phyloP scores from a whole-genome alignment of 2,329 filamentous ascomycete species.

The Aphanocladium album region DNA sequence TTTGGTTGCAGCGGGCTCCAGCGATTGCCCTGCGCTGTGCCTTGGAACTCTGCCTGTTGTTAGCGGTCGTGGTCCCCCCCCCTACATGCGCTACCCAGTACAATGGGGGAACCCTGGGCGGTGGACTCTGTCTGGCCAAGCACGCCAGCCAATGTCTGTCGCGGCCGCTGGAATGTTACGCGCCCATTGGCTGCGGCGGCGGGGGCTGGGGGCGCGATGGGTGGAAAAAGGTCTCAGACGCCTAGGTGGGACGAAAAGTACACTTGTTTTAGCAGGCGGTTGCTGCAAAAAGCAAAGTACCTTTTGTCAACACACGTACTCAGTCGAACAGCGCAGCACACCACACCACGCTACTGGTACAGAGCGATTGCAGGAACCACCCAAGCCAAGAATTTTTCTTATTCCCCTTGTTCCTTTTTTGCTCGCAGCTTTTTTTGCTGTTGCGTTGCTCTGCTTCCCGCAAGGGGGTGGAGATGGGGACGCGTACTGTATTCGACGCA shows the following conservation, averaged over 20 bases:
- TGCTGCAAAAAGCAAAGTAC: neutral
- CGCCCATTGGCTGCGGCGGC: constrained; percentile 19
- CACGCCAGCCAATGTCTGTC: constrained; percentile 23
- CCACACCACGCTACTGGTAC: neutral
- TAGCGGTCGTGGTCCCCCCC: neutral
- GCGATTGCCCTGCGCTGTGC: neutral
- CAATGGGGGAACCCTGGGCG: no score
- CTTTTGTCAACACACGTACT: neutral
- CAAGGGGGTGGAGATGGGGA: neutral
- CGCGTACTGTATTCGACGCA: neutral
- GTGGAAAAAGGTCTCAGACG: neutral
- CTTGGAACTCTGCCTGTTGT: neutral
- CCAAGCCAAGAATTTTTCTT: neutral
- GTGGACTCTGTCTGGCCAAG: constrained; percentile 18
- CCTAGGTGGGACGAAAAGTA: neutral
- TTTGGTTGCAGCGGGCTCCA: neutral
- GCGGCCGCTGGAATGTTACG: constrained; percentile 22
- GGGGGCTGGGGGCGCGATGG: no score
- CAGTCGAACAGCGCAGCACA: neutral
- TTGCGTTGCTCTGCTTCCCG: neutral
- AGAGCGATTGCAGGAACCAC: neutral
- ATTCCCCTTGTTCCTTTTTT: neutral
- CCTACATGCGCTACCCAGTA: constrained; percentile 1
- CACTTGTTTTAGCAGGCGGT: neutral
- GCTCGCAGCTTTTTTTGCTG: neutral